These are phyloP conservation scores for Corrigiola litoralis DNA, from an alignment of 179 eudicot species.

Conservation along the genomic window DNA sequence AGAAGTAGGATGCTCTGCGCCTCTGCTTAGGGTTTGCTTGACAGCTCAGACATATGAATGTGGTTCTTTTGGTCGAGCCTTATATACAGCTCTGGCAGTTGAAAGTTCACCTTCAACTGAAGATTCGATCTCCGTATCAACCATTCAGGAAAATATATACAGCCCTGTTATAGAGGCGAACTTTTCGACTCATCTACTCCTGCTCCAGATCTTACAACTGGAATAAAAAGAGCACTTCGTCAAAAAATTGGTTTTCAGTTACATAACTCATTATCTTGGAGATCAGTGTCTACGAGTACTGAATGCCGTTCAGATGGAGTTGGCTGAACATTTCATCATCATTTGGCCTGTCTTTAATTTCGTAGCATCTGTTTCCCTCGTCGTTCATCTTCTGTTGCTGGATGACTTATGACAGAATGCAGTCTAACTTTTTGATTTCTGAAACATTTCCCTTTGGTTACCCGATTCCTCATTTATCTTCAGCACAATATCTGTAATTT, in stretches of 20 bases:
- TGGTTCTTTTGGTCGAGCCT: too few species aligned
- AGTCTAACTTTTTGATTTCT: slow-evolving; percentile 31
- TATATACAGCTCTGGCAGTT: too few species aligned
- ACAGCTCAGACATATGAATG: too few species aligned
- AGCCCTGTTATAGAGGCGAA: not conserved
- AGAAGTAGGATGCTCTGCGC: too few species aligned
- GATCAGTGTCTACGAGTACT: not conserved
- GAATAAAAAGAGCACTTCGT: not conserved
- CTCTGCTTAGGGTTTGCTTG: too few species aligned
- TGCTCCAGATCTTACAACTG: not conserved
- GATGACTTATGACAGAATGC: slow-evolving; percentile 3
- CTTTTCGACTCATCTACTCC: not conserved
- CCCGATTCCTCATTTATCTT: slow-evolving; percentile 52
- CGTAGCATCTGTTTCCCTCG: slow-evolving; percentile 1
- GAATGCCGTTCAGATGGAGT: not conserved
- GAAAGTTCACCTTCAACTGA: too few species aligned
- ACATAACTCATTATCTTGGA: slow-evolving; percentile 1
- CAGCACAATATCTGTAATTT: slow-evolving; percentile 46
- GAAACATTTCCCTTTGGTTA: slow-evolving; percentile 42
- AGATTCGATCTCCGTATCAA: too few species aligned
- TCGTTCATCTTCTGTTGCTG: not conserved
- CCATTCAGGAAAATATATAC: too few species aligned
- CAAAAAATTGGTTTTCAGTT: slow-evolving; percentile 5
- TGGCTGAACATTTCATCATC: not conserved
- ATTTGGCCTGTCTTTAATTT: not conserved